Percentiles rank a stretch among this genome's conserved stretches.
Evolutionary conservation across 148 eudicot species (phyloP).

Genomic region (Gaultheria prostrata): DNA sequence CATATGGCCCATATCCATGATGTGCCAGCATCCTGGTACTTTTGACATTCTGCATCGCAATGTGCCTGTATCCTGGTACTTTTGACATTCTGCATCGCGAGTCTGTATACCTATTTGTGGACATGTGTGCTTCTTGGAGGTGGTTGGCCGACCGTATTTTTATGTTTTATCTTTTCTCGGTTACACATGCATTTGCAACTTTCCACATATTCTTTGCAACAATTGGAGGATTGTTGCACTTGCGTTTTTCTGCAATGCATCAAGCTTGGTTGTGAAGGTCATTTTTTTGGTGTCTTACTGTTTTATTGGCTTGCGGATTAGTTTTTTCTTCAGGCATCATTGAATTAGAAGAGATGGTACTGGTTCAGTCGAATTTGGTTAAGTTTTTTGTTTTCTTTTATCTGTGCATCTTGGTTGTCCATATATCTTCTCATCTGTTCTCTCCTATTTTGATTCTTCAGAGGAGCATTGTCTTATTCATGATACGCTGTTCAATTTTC

Average conservation of each 20-base stretch:
- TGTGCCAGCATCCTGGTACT: background rate
- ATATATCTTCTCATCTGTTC: background rate
- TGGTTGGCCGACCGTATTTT: background rate
- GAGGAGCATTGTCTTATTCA: background rate
- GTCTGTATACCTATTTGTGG: background rate
- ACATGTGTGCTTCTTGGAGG: background rate
- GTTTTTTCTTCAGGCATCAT: background rate
- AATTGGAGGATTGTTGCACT: background rate
- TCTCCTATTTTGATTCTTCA: background rate
- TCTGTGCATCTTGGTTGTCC: background rate
- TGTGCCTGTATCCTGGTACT: background rate
- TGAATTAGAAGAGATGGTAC: background rate
- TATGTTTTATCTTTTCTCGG: background rate
- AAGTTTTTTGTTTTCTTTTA: background rate
- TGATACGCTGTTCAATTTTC: background rate
- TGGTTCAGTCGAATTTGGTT: background rate
- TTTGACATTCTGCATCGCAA: background rate
- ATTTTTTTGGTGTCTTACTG: background rate
- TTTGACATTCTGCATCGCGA: background rate
- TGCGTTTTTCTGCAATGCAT: background rate
- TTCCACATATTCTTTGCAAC: background rate
- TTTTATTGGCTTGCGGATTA: background rate
- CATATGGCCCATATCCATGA: background rate
- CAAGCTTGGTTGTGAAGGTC: background rate
- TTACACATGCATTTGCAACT: background rate